Evolutionary conservation across 2,329 filamentous ascomycete genomes (phyloP).

Genomic region (Ophiostoma sp.): DNA sequence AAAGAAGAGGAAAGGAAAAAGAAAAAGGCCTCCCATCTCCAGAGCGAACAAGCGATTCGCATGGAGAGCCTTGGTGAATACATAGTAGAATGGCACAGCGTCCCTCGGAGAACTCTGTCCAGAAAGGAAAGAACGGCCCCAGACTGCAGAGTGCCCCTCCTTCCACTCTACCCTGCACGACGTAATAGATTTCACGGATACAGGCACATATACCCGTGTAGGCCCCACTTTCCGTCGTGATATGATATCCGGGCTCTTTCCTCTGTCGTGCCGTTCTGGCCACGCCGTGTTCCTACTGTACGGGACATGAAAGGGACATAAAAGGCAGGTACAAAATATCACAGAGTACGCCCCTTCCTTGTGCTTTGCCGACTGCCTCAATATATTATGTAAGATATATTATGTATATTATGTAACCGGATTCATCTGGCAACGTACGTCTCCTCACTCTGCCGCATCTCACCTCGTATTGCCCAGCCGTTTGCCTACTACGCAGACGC

Average conservation of each 20-base stretch:
- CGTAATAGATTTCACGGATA: neutral
- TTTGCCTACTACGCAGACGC: neutral
- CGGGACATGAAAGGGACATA: neutral
- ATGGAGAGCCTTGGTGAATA: neutral
- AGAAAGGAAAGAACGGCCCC: neutral
- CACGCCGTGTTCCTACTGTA: neutral
- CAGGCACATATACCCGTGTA: neutral
- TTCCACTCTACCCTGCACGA: neutral
- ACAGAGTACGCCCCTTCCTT: neutral
- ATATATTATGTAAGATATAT: neutral
- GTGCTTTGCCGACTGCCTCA: neutral
- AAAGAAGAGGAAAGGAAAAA: neutral
- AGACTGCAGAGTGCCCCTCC: slow-evolving; percentile 11
- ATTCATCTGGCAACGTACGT: neutral
- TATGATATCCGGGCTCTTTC: neutral
- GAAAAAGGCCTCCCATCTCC: slow-evolving; percentile 14
- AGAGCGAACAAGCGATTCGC: neutral
- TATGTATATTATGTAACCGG: neutral
- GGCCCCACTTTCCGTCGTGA: neutral
- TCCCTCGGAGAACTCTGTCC: neutral
- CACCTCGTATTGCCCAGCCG: neutral
- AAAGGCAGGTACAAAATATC: slow-evolving; percentile 2
- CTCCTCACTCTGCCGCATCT: slow-evolving; percentile 2
- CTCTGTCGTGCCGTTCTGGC: neutral
- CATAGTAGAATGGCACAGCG: no score